Conservation (phyloP, 768 basidiomycete species). For the Leucogyrophana mollusca region DNA sequence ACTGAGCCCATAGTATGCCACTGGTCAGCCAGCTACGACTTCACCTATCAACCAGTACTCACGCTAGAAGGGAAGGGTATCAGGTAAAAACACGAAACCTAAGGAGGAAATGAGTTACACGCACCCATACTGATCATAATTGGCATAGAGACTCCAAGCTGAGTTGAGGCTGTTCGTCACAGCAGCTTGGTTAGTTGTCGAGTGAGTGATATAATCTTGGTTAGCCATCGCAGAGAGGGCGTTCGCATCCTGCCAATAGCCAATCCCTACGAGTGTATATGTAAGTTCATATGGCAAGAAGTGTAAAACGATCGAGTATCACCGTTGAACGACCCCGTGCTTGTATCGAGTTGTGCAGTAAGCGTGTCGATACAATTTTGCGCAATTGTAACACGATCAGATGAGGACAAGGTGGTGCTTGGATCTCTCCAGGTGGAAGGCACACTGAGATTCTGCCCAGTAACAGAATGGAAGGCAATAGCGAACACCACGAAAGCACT, state of each 20-base stretch:
- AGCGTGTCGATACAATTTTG: constrained; percentile 43
- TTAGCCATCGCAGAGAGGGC: constrained; percentile 39
- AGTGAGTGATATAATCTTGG: background rate
- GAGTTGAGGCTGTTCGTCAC: constrained; percentile 4
- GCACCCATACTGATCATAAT: constrained; percentile 9
- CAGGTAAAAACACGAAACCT: background rate
- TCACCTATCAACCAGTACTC: background rate
- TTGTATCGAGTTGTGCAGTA: constrained; percentile 33
- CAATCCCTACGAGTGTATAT: constrained; percentile 35
- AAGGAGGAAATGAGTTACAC: background rate
- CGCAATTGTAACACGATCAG: constrained; percentile 40
- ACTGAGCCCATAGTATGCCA: background rate
- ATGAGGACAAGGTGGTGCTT: constrained; percentile 34
- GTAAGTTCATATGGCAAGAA: background rate
- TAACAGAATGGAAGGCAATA: constrained; percentile 10
- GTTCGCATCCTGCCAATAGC: constrained; percentile 55
- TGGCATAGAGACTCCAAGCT: constrained; percentile 2
- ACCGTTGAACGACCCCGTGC: constrained; percentile 45
- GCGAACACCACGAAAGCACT: no score
- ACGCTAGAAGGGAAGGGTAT: background rate
- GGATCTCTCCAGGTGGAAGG: constrained; percentile 46
- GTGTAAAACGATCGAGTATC: constrained; percentile 2
- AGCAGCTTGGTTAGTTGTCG: background rate
- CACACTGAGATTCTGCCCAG: constrained; percentile 39
- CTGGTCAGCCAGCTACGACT: background rate